phyloP scores from a whole-genome alignment of 768 basidiomycete genomes.

The Stropharia rugosoannulata region DNA sequence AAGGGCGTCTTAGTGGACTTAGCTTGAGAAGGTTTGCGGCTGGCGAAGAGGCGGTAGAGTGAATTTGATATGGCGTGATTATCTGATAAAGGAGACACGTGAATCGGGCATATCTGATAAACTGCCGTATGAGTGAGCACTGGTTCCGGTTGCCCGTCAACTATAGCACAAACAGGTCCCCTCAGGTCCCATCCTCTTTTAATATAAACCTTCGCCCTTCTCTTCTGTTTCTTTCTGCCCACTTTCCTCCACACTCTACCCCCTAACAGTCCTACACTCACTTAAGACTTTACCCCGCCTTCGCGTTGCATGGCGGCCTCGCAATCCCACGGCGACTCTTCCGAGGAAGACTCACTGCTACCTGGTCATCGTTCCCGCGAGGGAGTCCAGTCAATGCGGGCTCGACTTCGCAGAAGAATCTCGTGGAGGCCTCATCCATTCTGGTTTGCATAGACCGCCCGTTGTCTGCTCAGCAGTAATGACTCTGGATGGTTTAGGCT shows the following conservation, averaged over 20 bases:
- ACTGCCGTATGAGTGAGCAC: too few relatives aligned
- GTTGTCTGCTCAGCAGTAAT: conserved; percentile 5
- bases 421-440: conserved; percentile 37
- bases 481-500: conserved; percentile 45
- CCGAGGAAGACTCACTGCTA: conserved; percentile 19
- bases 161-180: too few relatives aligned
- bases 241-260: neutral
- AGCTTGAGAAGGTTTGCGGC: too few relatives aligned
- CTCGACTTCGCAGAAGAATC: conserved; percentile 1
- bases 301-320: conserved; percentile 14
- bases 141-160: too few relatives aligned
- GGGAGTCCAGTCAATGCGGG: conserved; percentile 3
- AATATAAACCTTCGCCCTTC: neutral
- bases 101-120: too few relatives aligned
- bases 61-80: too few relatives aligned
- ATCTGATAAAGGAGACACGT: too few relatives aligned
- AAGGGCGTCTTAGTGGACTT: too few relatives aligned
- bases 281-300: conserved; percentile 5
- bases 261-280: neutral
- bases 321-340: conserved; percentile 6
- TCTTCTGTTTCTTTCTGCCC: neutral
- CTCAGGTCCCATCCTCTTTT: neutral
- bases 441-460: conserved; percentile 32
- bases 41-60: too few relatives aligned
- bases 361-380: conserved; percentile 3